phyloP scores from a whole-genome alignment of 805 yeast species.

The Saccharomycopsis fibuligera region DNA sequence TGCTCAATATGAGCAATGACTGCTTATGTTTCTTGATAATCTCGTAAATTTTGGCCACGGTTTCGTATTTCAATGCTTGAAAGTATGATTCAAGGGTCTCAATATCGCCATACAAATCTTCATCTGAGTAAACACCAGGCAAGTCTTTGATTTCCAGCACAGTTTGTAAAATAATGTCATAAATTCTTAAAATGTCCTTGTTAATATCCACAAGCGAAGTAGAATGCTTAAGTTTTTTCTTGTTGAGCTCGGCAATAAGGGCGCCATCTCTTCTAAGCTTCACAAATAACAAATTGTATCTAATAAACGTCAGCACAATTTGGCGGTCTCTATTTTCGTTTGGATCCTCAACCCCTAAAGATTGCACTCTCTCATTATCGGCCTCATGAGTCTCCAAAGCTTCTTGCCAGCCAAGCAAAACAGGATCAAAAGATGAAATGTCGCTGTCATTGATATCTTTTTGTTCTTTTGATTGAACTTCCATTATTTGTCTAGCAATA shows the following conservation, averaged over 20 bases:
- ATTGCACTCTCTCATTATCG: constrained; percentile 42
- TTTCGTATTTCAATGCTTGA: constrained; percentile 35
- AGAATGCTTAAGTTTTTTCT: constrained; percentile 16
- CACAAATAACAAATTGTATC: constrained; percentile 57
- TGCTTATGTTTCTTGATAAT: constrained; percentile 36
- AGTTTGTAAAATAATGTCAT: constrained; percentile 45
- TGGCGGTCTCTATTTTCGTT: constrained; percentile 65
- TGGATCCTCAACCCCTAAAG: constrained; percentile 38
- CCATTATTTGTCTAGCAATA: constrained; percentile 53
- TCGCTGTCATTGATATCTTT: constrained; percentile 30
- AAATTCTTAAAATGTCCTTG: constrained; percentile 41
- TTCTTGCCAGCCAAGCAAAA: constrained; percentile 63
- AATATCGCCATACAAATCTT: constrained; percentile 52
- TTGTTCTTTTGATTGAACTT: constrained; percentile 30
- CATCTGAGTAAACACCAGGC: constrained; percentile 91
- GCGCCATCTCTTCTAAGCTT: constrained; percentile 67
- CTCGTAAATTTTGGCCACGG: constrained; percentile 42
- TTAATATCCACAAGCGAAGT: constrained; percentile 20
- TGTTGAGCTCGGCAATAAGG: constrained; percentile 34
- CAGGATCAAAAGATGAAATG: constrained; percentile 46
- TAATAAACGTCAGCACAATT: constrained; percentile 68
- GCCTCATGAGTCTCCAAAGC: constrained; percentile 53
- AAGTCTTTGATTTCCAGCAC: constrained; percentile 60
- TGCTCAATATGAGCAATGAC: constrained; percentile 34
- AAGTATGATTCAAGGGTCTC: constrained; percentile 43